Evolutionary conservation across 2,329 filamentous ascomycete species (phyloP).

Genomic region (Ilyonectria destructans): DNA sequence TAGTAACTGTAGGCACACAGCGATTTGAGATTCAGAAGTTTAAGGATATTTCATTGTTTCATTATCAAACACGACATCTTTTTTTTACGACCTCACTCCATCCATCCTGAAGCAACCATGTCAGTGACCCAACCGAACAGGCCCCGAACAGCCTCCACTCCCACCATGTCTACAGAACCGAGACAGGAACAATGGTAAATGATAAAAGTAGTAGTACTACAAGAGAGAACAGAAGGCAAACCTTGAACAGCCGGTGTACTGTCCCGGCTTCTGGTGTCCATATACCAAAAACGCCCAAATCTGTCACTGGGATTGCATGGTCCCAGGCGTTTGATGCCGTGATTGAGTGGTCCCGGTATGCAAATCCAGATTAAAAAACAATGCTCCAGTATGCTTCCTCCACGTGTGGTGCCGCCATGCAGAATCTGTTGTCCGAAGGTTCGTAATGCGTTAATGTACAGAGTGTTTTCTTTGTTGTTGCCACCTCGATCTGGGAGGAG

Average conservation of each 20-base stretch:
- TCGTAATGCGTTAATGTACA: constrained; percentile 52
- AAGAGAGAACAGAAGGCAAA: constrained; percentile 12
- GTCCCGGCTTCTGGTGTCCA: constrained; percentile 11
- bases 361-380: constrained; percentile 34
- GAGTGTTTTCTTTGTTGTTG: constrained; percentile 33
- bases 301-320: constrained; percentile 29
- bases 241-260: constrained; percentile 4
- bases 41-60: background rate
- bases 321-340: constrained; percentile 22
- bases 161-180: constrained; percentile 32
- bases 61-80: constrained; percentile 34
- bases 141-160: constrained; percentile 32
- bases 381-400: constrained; percentile 44
- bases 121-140: constrained; percentile 30
- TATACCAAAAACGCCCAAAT: constrained; percentile 46
- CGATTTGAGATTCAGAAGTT: background rate
- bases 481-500: constrained; percentile 29
- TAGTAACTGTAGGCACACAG: background rate
- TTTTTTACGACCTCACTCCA: constrained; percentile 47
- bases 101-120: constrained; percentile 34
- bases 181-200: constrained; percentile 33
- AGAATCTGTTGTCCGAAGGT: constrained; percentile 38
- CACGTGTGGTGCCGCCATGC: constrained; percentile 40
- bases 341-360: constrained; percentile 25
- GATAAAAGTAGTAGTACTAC: constrained; percentile 37